These are phyloP conservation scores for Halophytophthora polymorphica DNA, from an alignment of 352 stramenopile species.

Conservation along the genomic window DNA sequence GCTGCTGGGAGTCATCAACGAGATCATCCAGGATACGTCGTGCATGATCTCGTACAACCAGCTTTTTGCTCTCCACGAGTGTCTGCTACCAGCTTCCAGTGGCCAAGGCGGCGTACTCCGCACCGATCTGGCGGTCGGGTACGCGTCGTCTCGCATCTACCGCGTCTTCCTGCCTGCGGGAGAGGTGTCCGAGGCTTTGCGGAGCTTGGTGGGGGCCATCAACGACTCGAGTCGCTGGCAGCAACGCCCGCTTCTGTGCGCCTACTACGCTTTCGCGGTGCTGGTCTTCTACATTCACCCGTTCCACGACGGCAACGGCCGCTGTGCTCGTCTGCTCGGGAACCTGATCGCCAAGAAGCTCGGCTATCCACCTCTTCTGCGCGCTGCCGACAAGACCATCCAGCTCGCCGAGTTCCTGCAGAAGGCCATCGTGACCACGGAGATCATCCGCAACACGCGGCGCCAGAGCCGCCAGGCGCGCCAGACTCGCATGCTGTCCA, in stretches of 20 bases:
- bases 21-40: conserved; percentile 54
- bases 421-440: conserved; percentile 66
- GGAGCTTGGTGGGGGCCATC: conserved; percentile 39
- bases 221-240: conserved; percentile 43
- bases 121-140: conserved; percentile 61
- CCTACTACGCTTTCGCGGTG: conserved; percentile 77
- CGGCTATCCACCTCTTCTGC: conserved; percentile 55
- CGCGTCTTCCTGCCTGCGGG: conserved; percentile 69
- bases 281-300: conserved; percentile 84
- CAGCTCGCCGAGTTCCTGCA: conserved; percentile 72
- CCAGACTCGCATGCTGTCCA: conserved; percentile 42
- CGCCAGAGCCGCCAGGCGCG: conserved; percentile 41
- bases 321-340: conserved; percentile 63
- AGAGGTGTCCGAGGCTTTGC: conserved; percentile 50
- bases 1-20: conserved; percentile 61
- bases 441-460: conserved; percentile 57
- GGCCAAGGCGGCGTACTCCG: conserved; percentile 50
- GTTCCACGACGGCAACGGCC: conserved; percentile 84
- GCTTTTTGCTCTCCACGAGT: conserved; percentile 54
- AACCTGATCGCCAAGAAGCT: conserved; percentile 78
- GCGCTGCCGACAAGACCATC: conserved; percentile 79
- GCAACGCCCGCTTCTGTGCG: conserved; percentile 54
- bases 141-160: conserved; percentile 76
- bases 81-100: conserved; percentile 40
- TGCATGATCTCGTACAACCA: conserved; percentile 57